Evolutionary conservation across 768 basidiomycete genomes (phyloP).

Genomic region (Amanita subjunquillea): DNA sequence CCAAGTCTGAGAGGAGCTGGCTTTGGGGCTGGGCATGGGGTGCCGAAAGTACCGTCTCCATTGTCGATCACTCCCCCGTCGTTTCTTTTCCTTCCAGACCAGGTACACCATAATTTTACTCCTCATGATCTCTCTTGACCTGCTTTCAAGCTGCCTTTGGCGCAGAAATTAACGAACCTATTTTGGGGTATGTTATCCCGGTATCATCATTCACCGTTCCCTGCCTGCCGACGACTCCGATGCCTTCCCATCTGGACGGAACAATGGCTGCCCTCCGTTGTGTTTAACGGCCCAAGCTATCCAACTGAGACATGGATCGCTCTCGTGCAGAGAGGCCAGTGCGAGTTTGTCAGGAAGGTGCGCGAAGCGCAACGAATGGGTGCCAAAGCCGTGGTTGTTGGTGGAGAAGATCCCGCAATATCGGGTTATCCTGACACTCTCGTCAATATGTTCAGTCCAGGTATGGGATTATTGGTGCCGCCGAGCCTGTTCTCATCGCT

Average conservation of each 20-base stretch:
- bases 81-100: constrained; percentile 63
- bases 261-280: constrained; percentile 60
- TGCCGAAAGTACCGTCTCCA: constrained; percentile 57
- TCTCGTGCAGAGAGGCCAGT: constrained; percentile 79
- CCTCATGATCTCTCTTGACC: neutral
- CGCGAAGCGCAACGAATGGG: constrained; percentile 64
- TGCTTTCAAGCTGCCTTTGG: constrained; percentile 58
- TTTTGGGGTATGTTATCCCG: constrained; percentile 65
- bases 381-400: constrained; percentile 86
- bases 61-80: constrained; percentile 66
- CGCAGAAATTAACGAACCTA: constrained; percentile 53
- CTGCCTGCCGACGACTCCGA: constrained; percentile 29
- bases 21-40: constrained; percentile 63
- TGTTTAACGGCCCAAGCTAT: constrained; percentile 43
- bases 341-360: constrained; percentile 88
- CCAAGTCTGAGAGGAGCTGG: constrained; percentile 45
- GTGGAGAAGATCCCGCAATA: constrained; percentile 61
- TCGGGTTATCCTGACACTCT: constrained; percentile 66
- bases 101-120: constrained; percentile 20
- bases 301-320: constrained; percentile 84
- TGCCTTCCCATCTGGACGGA: constrained; percentile 17
- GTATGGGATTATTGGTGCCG: constrained; percentile 27
- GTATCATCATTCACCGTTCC: constrained; percentile 50
- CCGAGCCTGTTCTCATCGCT: constrained; percentile 4
- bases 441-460: constrained; percentile 89